phyloP scores from a whole-genome alignment of 2,329 filamentous ascomycete species.

The Metarhizium robertsii region DNA sequence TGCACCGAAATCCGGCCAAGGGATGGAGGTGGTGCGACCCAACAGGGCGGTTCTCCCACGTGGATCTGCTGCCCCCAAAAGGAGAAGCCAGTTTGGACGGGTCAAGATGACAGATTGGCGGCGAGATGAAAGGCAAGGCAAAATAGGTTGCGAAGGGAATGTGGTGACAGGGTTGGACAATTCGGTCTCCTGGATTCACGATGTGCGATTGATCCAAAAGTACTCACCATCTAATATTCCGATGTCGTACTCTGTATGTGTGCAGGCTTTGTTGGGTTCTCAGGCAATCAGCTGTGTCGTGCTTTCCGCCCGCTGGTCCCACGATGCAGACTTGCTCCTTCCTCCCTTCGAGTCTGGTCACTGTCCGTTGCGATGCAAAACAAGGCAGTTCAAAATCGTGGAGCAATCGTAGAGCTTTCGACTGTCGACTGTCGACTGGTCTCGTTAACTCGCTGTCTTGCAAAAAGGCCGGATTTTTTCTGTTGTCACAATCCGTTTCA shows the following conservation, averaged over 20 bases:
- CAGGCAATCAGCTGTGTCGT: background rate
- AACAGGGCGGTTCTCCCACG: constrained; percentile 5
- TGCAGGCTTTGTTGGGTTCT: background rate
- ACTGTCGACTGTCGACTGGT: background rate
- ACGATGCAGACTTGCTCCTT: background rate
- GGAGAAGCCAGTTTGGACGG: background rate
- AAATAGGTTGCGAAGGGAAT: background rate
- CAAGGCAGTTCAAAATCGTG: background rate
- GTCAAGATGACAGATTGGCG: background rate
- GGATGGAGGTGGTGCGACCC: constrained; percentile 5
- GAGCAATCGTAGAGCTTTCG: no score
- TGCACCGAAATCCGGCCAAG: background rate
- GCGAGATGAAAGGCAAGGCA: background rate
- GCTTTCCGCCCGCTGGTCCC: background rate
- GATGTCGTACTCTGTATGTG: background rate
- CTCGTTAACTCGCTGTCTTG: background rate
- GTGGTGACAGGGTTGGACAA: background rate
- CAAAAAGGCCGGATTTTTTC: background rate
- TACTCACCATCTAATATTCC: background rate
- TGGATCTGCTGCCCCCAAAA: constrained; percentile 1
- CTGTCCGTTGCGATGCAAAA: background rate
- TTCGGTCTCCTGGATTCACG: background rate
- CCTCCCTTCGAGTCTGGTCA: background rate
- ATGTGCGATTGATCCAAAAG: background rate
- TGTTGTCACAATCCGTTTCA: background rate